phyloP scores from a whole-genome alignment of 148 eudicot genomes.

The Rhododendron molle region DNA sequence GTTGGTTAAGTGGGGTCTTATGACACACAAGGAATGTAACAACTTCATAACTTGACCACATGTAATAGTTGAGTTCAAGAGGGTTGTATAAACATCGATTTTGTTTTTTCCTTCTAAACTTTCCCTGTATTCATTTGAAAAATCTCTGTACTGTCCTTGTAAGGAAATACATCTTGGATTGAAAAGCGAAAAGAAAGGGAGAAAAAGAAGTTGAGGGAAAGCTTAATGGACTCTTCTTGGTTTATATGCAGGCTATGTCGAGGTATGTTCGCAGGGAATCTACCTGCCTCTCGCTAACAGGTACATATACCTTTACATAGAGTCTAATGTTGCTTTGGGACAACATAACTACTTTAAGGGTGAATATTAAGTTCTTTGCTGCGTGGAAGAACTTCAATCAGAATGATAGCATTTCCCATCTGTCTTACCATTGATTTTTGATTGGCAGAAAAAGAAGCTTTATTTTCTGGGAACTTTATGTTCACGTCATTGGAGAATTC shows the following conservation, averaged over 20 bases:
- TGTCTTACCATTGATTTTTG: conserved; percentile 3
- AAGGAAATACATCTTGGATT: neutral
- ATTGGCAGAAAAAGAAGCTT: conserved; percentile 44
- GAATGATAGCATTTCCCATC: neutral
- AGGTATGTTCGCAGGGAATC: conserved; percentile 80
- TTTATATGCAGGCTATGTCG: conserved; percentile 63
- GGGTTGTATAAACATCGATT: neutral
- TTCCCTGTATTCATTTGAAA: neutral
- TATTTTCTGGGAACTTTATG: conserved; percentile 48
- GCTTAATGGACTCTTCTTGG: conserved; percentile 10
- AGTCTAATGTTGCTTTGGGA: neutral
- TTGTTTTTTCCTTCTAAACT: neutral
- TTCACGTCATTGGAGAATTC: conserved; percentile 35
- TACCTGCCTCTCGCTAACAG: conserved; percentile 68
- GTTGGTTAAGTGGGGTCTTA: neutral
- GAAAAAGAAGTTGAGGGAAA: neutral
- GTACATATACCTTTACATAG: conserved; percentile 27
- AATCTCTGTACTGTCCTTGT: neutral
- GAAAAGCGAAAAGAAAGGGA: neutral
- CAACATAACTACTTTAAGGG: neutral
- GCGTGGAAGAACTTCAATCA: conserved; percentile 2
- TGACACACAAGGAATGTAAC: neutral
- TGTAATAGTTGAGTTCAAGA: neutral
- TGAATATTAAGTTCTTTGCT: neutral
- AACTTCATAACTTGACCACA: neutral